These are phyloP conservation scores for Fraxinus albicans DNA, from an alignment of 305 asterid species.

Conservation along the genomic window DNA sequence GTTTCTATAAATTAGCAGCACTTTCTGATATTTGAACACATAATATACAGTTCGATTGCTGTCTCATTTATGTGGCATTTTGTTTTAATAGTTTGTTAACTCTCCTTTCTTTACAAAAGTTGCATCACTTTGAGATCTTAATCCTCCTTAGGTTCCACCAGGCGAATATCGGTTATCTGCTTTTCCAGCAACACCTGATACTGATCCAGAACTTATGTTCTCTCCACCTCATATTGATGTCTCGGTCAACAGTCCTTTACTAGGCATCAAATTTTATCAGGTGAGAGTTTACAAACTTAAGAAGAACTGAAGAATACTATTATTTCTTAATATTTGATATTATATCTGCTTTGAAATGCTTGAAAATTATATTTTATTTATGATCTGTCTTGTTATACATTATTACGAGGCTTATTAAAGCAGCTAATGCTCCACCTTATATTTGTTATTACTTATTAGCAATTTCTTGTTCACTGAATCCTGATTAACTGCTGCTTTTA, in stretches of 20 bases:
- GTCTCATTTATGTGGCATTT: background rate
- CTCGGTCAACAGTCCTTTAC: conserved; percentile 57
- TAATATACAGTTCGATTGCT: background rate
- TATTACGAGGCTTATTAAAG: background rate
- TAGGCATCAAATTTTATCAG: conserved; percentile 75
- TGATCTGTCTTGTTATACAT: background rate
- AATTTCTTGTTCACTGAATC: background rate
- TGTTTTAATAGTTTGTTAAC: background rate
- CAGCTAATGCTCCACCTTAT: conserved; percentile 6
- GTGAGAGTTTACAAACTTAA: conserved; percentile 37
- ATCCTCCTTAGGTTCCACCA: conserved; percentile 71
- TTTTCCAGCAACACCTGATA: conserved; percentile 78
- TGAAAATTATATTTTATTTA: conserved; percentile 9
- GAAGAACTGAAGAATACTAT: conserved; percentile 11
- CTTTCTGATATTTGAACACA: background rate
- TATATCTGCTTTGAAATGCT: background rate
- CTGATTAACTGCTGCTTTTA: background rate
- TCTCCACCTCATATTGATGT: conserved; percentile 80
- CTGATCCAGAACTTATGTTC: conserved; percentile 76
- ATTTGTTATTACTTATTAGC: conserved; percentile 7
- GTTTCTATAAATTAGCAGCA: background rate
- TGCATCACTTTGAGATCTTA: conserved; percentile 25
- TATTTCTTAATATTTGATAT: background rate
- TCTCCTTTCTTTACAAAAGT: conserved; percentile 2
- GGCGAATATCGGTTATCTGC: conserved; percentile 96